Conservation (phyloP, 2,329 filamentous ascomycete species). For the Cercospora sojina region DNA sequence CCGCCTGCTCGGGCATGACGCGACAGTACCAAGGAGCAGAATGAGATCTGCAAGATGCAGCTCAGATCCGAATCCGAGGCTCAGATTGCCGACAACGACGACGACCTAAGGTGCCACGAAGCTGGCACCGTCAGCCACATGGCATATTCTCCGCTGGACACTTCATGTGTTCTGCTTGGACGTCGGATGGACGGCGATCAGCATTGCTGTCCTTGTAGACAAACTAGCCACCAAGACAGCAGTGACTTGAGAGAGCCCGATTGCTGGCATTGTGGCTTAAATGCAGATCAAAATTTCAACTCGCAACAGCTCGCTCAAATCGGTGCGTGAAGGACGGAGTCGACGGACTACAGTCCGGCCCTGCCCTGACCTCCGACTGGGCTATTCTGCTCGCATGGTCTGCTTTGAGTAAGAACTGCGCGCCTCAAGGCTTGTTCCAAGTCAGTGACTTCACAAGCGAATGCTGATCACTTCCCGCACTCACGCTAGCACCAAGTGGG, state of each 20-base stretch:
- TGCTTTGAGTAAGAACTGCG: background rate
- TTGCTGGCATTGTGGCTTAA: background rate
- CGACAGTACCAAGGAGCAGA: background rate
- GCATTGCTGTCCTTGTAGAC: background rate
- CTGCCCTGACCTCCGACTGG: background rate
- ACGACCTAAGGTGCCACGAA: background rate
- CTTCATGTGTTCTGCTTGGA: background rate
- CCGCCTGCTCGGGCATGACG: background rate
- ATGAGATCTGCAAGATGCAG: background rate
- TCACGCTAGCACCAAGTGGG: background rate
- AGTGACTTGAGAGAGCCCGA: background rate
- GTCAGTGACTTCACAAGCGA: background rate
- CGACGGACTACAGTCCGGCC: background rate
- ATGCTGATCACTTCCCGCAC: background rate
- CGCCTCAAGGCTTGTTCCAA: background rate
- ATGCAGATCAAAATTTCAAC: background rate
- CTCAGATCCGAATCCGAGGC: conserved; percentile 1
- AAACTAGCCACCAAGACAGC: background rate
- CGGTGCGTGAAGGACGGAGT: background rate
- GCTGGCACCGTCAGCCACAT: background rate
- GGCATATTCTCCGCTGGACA: background rate
- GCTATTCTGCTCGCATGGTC: background rate
- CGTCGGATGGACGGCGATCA: background rate
- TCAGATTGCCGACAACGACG: background rate
- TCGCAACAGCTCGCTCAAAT: background rate